phyloP scores from a whole-genome alignment of 164 flowering plant genomes.

The Amborella trichopoda region DNA sequence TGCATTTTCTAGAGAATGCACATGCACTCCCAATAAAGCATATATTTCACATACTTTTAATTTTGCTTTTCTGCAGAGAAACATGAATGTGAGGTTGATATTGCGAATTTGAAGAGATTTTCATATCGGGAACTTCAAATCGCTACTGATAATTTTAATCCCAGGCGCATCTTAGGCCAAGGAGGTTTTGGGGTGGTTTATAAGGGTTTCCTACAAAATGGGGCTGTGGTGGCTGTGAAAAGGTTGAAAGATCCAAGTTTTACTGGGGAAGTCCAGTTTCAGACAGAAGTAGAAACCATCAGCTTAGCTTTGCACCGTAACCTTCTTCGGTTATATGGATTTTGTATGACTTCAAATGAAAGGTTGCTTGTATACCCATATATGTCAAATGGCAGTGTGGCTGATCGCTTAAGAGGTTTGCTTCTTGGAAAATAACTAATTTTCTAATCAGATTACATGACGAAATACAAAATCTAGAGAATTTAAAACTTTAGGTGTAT shows the following conservation, averaged over 20 bases:
- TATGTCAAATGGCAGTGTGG: conserved; percentile 96
- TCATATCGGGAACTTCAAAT: conserved; percentile 69
- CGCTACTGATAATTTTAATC: conserved; percentile 70
- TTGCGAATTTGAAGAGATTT: conserved; percentile 74
- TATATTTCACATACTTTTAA: background rate
- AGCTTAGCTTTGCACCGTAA: conserved; percentile 91
- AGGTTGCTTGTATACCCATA: conserved; percentile 90
- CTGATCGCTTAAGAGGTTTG: conserved; percentile 91
- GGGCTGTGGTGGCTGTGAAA: conserved; percentile 75
- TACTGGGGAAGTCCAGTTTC: conserved; percentile 94
- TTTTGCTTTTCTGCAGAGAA: conserved; percentile 38
- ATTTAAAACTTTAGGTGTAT: too few species aligned
- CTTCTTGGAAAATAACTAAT: too few species aligned
- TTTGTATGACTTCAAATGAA: conserved; percentile 80
- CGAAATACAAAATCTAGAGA: too few species aligned
- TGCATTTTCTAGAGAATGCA: too few species aligned
- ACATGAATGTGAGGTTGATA: conserved; percentile 72
- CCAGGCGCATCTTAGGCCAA: conserved; percentile 74
- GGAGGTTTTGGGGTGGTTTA: conserved; percentile 97
- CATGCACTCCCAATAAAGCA: too few species aligned
- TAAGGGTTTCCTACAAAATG: conserved; percentile 70
- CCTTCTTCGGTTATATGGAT: conserved; percentile 83
- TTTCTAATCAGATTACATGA: too few species aligned
- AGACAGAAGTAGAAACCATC: conserved; percentile 99
- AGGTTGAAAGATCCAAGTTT: conserved; percentile 77